Evolutionary conservation across 2,329 filamentous ascomycete genomes (phyloP).

Genomic region (Cercospora beticola): DNA sequence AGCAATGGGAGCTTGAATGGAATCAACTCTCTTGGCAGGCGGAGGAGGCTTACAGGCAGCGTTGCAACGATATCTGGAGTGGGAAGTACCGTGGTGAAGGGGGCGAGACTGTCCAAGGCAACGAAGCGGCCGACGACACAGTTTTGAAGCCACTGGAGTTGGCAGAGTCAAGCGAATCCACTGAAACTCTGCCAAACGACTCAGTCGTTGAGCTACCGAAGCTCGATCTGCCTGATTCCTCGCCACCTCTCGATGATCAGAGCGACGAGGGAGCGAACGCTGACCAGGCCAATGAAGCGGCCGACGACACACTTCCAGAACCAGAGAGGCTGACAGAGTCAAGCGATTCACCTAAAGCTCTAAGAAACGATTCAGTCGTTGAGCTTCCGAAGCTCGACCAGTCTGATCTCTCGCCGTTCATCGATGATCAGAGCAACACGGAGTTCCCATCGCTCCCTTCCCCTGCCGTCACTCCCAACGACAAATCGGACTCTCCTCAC

Average conservation of each 20-base stretch:
- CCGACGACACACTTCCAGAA: not conserved
- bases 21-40: not conserved
- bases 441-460: not conserved
- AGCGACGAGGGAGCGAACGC: not conserved
- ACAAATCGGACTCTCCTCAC: not conserved
- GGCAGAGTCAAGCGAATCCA: not conserved
- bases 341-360: not conserved
- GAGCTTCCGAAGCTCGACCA: not conserved
- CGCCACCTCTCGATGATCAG: not conserved
- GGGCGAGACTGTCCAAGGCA: not conserved
- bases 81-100: not conserved
- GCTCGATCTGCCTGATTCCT: not conserved
- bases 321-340: not conserved
- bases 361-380: not conserved
- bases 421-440: not conserved
- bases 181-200: not conserved
- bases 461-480: not conserved
- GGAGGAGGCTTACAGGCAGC: not conserved
- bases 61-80: not conserved
- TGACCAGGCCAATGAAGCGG: not conserved
- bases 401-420: not conserved
- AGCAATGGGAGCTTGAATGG: not conserved
- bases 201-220: not conserved
- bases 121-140: not conserved
- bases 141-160: not conserved